Percentiles rank a stretch among this genome's conserved stretches.
These are phyloP conservation scores for Rugonectria rugulosa DNA, from an alignment of 2,329 filamentous ascomycete genomes.

Conservation along the genomic window DNA sequence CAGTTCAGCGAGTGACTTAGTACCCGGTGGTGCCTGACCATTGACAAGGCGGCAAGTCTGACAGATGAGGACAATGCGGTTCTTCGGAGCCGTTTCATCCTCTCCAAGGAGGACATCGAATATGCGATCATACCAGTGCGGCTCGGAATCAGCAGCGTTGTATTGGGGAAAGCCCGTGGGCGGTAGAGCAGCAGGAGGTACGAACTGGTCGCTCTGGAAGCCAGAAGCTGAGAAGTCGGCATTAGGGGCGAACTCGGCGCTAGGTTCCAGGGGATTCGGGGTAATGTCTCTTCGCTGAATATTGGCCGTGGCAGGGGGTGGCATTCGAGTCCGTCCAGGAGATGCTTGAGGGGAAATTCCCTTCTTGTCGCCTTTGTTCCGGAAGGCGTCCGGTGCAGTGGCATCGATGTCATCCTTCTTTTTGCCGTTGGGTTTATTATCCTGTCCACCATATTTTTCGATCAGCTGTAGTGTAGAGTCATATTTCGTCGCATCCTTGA, in stretches of 20 bases:
- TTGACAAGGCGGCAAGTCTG: slow-evolving; percentile 85
- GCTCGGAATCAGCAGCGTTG: slow-evolving; percentile 43
- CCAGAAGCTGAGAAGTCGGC: slow-evolving; percentile 49
- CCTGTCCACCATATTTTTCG: slow-evolving; percentile 86
- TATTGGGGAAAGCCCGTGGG: slow-evolving; percentile 22
- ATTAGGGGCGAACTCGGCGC: slow-evolving; percentile 78
- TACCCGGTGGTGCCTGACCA: slow-evolving; percentile 91
- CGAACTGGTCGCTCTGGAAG: slow-evolving; percentile 48
- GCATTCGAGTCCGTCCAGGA: slow-evolving; percentile 55
- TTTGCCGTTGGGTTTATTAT: slow-evolving; percentile 53
- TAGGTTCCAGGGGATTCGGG: slow-evolving; percentile 46
- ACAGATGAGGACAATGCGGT: slow-evolving; percentile 89
- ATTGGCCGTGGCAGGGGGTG: slow-evolving; percentile 70
- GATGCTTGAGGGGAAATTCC: slow-evolving; percentile 21
- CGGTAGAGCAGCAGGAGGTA: slow-evolving; percentile 15
- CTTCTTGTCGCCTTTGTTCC: slow-evolving; percentile 24
- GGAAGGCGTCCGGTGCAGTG: slow-evolving; percentile 17
- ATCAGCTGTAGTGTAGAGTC: slow-evolving; percentile 92
- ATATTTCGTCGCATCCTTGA: slow-evolving; percentile 95
- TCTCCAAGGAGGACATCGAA: slow-evolving; percentile 92
- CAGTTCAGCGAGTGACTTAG: slow-evolving; percentile 77
- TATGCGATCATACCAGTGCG: slow-evolving; percentile 93
- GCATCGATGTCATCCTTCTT: slow-evolving; percentile 38
- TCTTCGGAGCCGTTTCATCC: slow-evolving; percentile 91
- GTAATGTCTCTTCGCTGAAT: slow-evolving; percentile 55